Evolutionary conservation across 257 asterid species (phyloP).

Genomic region (Capsicum rhomboideum): DNA sequence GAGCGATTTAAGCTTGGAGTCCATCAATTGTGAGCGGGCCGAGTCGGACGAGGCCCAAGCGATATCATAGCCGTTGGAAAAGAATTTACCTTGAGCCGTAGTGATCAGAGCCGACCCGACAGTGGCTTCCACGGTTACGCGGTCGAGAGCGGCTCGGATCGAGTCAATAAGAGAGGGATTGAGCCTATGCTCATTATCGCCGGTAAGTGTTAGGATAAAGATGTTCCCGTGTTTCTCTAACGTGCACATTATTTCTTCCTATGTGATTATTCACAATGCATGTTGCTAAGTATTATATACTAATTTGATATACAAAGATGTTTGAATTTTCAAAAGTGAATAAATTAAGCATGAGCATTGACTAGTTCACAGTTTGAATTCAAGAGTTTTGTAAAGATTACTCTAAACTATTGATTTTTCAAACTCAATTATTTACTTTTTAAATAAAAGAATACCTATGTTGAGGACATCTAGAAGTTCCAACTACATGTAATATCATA

Average conservation of each 20-base stretch:
- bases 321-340: too few relatives aligned
- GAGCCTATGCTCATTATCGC: slow-evolving; percentile 45
- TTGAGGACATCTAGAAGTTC: too few relatives aligned
- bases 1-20: slow-evolving; percentile 28
- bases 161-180: slow-evolving; percentile 46
- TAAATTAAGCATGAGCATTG: too few relatives aligned
- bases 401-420: too few relatives aligned
- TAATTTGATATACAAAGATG: too few relatives aligned
- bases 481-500: too few relatives aligned
- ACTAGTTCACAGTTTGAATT: too few relatives aligned
- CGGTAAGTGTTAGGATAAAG: slow-evolving; percentile 56
- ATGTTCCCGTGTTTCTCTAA: slow-evolving; percentile 33
- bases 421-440: too few relatives aligned
- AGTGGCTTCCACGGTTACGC: slow-evolving; percentile 14
- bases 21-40: slow-evolving; percentile 15
- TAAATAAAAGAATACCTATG: too few relatives aligned
- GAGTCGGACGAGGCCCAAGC: slow-evolving; percentile 33
- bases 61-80: slow-evolving; percentile 65
- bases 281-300: too few relatives aligned
- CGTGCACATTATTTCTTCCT: slow-evolving; percentile 24
- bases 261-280: background rate
- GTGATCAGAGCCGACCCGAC: slow-evolving; percentile 50
- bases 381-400: too few relatives aligned
- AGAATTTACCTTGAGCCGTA: slow-evolving; percentile 59
- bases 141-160: slow-evolving; percentile 32